Evolutionary conservation across 768 basidiomycete species (phyloP).

Genomic region (Lenzites betulinus): DNA sequence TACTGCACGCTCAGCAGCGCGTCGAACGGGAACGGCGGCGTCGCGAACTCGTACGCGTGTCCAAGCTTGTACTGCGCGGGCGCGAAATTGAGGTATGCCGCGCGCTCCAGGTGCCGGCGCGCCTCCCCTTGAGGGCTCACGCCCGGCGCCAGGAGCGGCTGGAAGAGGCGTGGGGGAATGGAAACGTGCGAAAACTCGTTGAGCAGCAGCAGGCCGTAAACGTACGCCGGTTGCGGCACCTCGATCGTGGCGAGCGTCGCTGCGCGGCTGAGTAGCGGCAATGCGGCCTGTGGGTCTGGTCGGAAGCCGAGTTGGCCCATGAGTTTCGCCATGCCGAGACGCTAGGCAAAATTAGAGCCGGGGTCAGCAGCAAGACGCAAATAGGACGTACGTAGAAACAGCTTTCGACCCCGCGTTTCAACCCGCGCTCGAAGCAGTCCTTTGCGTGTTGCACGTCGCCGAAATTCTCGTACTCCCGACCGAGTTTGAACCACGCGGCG

Average conservation of each 20-base stretch:
- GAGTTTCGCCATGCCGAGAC: slow-evolving; percentile 91
- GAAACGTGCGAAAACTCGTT: slow-evolving; percentile 75
- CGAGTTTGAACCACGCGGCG: slow-evolving; percentile 90
- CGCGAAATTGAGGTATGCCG: slow-evolving; percentile 82
- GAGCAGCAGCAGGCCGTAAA: slow-evolving; percentile 84
- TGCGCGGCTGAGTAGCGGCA: slow-evolving; percentile 76
- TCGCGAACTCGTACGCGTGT: slow-evolving; percentile 89
- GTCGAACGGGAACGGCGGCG: slow-evolving; percentile 84
- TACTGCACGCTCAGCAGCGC: slow-evolving; percentile 89
- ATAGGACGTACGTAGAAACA: slow-evolving; percentile 63
- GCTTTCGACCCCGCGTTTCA: slow-evolving; percentile 70
- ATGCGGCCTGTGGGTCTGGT: slow-evolving; percentile 52
- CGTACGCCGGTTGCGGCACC: slow-evolving; percentile 87
- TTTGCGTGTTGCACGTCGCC: slow-evolving; percentile 71
- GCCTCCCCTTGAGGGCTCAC: slow-evolving; percentile 59
- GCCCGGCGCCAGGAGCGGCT: slow-evolving; percentile 55
- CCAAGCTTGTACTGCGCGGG: slow-evolving; percentile 94
- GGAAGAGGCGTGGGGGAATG: slow-evolving; percentile 51
- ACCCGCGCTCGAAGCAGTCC: slow-evolving; percentile 87
- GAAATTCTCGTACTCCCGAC: slow-evolving; percentile 89
- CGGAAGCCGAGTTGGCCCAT: slow-evolving; percentile 81
- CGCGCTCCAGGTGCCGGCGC: slow-evolving; percentile 74
- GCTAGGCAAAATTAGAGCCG: slow-evolving; percentile 44
- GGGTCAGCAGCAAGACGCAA: neutral
- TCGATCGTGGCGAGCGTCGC: slow-evolving; percentile 73